A percentile compares a stretch with the other conserved stretches of the same genome.
These are phyloP conservation scores for Ramaria rubella DNA, from an alignment of 768 basidiomycete species.

Conservation along the genomic window DNA sequence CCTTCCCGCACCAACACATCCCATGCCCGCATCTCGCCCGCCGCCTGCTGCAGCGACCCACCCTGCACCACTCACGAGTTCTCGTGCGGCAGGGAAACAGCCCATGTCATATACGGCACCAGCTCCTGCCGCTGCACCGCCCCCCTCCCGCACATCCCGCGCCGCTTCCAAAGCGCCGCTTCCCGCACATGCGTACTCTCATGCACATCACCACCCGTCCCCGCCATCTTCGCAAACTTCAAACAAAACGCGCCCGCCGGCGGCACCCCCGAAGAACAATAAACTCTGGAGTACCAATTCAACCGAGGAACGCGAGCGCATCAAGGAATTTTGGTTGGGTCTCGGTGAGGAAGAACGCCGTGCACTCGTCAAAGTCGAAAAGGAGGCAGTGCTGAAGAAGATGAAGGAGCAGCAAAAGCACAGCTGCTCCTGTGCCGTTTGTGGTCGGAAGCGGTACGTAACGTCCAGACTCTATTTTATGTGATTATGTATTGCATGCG, in stretches of 20 bases:
- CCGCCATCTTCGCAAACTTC: constrained; percentile 38
- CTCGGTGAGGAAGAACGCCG: constrained; percentile 88
- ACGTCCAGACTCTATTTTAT: constrained; percentile 5
- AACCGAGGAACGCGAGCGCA: constrained; percentile 89
- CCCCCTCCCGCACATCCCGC: constrained; percentile 26
- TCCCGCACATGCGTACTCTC: constrained; percentile 41
- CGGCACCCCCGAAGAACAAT: constrained; percentile 41
- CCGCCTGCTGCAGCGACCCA: constrained; percentile 32
- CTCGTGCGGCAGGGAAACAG: constrained; percentile 86
- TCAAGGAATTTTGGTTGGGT: constrained; percentile 96
- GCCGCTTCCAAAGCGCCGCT: constrained; percentile 51
- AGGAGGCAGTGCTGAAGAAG: constrained; percentile 94
- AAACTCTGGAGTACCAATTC: constrained; percentile 96
- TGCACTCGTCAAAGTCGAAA: constrained; percentile 93
- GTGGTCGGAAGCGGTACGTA: constrained; percentile 91
- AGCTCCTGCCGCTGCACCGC: constrained; percentile 29
- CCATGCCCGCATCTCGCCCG: constrained; percentile 38
- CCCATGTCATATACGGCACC: constrained; percentile 69
- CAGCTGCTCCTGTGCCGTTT: constrained; percentile 91
- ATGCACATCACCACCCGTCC: constrained; percentile 52
- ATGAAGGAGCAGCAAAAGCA: constrained; percentile 99
- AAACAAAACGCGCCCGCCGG: constrained; percentile 30
- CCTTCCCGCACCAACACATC: constrained; percentile 19
- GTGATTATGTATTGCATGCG: not conserved
- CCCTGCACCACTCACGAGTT: constrained; percentile 51